Conservation (phyloP, 179 eudicot genomes). For the Gypsophila paniculata region DNA sequence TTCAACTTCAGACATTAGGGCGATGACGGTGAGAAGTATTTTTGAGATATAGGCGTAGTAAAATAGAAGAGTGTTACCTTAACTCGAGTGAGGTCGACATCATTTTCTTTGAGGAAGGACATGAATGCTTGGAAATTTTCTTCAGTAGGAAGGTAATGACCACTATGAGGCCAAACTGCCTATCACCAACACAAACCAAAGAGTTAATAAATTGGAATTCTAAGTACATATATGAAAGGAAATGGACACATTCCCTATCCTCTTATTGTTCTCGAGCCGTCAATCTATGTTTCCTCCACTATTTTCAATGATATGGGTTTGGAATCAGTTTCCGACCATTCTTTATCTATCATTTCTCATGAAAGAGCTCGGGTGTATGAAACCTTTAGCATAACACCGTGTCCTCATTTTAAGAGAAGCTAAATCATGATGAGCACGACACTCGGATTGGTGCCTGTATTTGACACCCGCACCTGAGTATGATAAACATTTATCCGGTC, state of each 20-base stretch:
- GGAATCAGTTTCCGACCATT: neutral
- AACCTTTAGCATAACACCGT: too few relatives aligned
- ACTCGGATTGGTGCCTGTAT: too few relatives aligned
- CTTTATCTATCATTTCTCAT: too few relatives aligned
- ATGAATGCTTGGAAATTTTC: slow-evolving; percentile 84
- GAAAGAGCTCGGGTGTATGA: too few relatives aligned
- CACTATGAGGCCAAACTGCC: slow-evolving; percentile 98
- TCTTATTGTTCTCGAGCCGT: too few relatives aligned
- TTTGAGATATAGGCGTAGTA: neutral
- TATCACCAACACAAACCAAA: slow-evolving; percentile 20
- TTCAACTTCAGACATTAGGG: too few relatives aligned
- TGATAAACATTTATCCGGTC: too few relatives aligned
- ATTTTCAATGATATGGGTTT: too few relatives aligned
- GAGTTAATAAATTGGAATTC: neutral
- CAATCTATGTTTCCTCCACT: too few relatives aligned
- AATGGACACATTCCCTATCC: neutral
- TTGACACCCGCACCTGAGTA: too few relatives aligned
- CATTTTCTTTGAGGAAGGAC: slow-evolving; percentile 53
- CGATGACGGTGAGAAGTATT: neutral
- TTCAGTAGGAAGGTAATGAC: slow-evolving; percentile 89
- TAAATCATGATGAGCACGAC: too few relatives aligned
- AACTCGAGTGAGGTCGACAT: slow-evolving; percentile 56
- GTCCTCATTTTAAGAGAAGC: too few relatives aligned
- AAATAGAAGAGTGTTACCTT: slow-evolving; percentile 35
- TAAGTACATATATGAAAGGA: neutral